phyloP scores from a whole-genome alignment of 1,284 basidiomycete genomes.

The Trichosporon coremiiforme region DNA sequence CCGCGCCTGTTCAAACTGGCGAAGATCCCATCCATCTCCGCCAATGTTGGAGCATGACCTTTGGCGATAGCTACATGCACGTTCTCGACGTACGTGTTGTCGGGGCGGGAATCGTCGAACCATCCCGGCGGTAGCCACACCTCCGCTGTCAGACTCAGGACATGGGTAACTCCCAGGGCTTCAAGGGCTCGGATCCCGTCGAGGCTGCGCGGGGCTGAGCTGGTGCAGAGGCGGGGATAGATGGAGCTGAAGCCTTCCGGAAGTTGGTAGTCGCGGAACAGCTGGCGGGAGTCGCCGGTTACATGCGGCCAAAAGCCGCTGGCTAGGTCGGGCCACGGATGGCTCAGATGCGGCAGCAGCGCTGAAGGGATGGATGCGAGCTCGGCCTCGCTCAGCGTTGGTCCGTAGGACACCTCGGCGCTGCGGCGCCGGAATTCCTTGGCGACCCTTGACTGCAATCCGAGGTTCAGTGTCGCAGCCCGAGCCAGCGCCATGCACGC shows the following conservation, averaged over 20 bases:
- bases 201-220: neutral
- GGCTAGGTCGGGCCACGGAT: neutral
- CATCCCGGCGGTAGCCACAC: neutral
- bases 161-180: neutral
- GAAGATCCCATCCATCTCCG: neutral
- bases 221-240: neutral
- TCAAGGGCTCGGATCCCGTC: neutral
- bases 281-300: no score
- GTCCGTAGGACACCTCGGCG: neutral
- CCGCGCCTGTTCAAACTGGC: neutral
- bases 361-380: neutral
- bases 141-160: neutral
- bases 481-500: neutral
- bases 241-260: neutral
- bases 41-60: neutral
- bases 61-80: neutral
- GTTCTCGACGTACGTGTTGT: neutral
- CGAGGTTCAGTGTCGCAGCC: neutral
- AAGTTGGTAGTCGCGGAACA: neutral
- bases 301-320: neutral
- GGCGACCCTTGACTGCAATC: neutral
- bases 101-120: neutral
- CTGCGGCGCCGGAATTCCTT: neutral
- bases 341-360: neutral
- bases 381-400: neutral